Evolutionary conservation across 2,329 filamentous ascomycete genomes (phyloP).

Genomic region (Cercospora berteroae): DNA sequence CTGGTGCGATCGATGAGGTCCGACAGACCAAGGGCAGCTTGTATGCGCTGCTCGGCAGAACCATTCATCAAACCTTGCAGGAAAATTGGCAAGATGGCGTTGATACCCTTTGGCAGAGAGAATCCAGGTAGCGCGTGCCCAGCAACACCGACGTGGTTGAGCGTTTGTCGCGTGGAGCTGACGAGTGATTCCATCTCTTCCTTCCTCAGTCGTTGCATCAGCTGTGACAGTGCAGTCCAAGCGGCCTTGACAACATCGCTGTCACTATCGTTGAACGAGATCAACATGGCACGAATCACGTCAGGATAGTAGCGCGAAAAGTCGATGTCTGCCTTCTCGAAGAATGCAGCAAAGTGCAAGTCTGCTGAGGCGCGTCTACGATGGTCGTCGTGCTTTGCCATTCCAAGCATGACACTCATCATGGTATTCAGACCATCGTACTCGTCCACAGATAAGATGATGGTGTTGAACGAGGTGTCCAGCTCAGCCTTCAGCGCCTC

Average conservation of each 20-base stretch:
- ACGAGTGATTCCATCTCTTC: constrained; percentile 98
- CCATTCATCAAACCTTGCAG: constrained; percentile 97
- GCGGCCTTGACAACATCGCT: constrained; percentile 80
- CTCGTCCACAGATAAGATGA: constrained; percentile 90
- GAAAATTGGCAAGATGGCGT: constrained; percentile 93
- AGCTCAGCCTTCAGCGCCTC: constrained; percentile 72
- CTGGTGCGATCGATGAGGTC: constrained; percentile 93
- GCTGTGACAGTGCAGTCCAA: constrained; percentile 80
- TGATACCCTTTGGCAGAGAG: constrained; percentile 90
- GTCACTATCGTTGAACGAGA: constrained; percentile 88
- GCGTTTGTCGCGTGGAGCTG: constrained; percentile 76
- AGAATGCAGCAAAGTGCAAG: constrained; percentile 81
- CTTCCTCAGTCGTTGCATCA: constrained; percentile 87
- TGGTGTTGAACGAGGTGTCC: constrained; percentile 77
- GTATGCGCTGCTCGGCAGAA: constrained; percentile 83
- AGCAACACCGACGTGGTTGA: constrained; percentile 84
- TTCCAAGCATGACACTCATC: constrained; percentile 86
- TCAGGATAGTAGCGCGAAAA: constrained; percentile 96
- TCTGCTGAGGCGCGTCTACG: constrained; percentile 75
- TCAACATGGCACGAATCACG: constrained; percentile 82
- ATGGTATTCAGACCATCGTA: constrained; percentile 92
- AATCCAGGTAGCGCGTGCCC: constrained; percentile 86
- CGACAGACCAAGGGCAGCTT: constrained; percentile 88
- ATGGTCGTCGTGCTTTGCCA: constrained; percentile 93
- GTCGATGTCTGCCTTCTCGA: constrained; percentile 74